Evolutionary conservation across 2,329 filamentous ascomycete species (phyloP), one percentile per base, ranked within the genome.

Genomic region (Claviceps pazoutovae): DNA sequence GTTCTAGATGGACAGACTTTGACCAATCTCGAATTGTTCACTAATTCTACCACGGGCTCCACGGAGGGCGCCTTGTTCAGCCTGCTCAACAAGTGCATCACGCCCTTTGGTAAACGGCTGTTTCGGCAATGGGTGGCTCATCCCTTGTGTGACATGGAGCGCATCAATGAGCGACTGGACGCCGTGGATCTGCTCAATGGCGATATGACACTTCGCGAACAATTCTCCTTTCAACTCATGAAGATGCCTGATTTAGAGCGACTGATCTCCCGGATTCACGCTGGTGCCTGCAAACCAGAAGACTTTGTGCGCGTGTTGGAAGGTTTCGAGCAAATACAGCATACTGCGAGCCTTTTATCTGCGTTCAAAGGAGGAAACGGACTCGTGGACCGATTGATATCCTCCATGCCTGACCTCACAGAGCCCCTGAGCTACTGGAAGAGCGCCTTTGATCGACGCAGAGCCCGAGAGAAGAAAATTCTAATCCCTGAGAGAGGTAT

Each of bases 71-170:
- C 93, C 0, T 71, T 98, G 1, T 98, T 97, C 67, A 79, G 79
- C 49, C 80, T 98, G 56, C 78, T 98, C 50, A 97, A 98, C 66
- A 82, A 88, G 49, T 98, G 93, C 64, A 84, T 96, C 56, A 97
- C 93, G 3, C 91, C 93, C 0, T 98, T 98, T 63, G 93, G 93
- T 53, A 98, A 98, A 70, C 85, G 93, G 11, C 81, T 95, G 66
- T 89, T 98, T 66, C 85, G 90, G 51, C 89, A 95, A 65, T 98
- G 93, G 93, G 85, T 98, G 2, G 97, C 91, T 61, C 93, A 98
- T 66, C 93, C 93, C 2, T 74, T 98, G 14, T 88, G 89, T 64
- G 86, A 95, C 67, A 83, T 87, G 5, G 71, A 75, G 39, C 89
- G 86, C 63, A 96, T 98, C 71, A 95, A 97, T 61, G 89, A 94